phyloP scores from a whole-genome alignment of 1,139 yeast species.

The Taphrina communis region DNA sequence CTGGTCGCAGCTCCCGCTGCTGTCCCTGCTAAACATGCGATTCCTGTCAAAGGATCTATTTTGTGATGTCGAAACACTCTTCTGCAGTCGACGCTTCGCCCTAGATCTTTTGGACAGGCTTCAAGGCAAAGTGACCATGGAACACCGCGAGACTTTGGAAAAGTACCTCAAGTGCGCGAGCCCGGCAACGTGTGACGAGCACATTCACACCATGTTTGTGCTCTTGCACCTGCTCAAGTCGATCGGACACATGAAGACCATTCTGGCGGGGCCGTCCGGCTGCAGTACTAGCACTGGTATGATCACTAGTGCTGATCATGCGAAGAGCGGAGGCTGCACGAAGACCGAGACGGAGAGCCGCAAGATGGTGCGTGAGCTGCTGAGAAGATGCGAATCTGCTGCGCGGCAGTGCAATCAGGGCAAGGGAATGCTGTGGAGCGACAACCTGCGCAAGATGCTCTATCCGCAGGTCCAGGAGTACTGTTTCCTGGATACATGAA shows the following conservation, averaged over 20 bases:
- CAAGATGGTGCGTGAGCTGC: constrained; percentile 6
- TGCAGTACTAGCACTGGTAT: too few species aligned
- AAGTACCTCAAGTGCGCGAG: constrained; percentile 23
- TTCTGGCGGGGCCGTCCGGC: not conserved
- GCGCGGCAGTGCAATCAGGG: constrained; percentile 15
- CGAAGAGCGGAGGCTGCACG: not conserved
- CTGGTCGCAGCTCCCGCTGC: constrained; percentile 18
- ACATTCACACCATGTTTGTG: constrained; percentile 22
- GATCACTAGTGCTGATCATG: not conserved
- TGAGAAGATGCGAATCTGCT: constrained; percentile 9
- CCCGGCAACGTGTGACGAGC: constrained; percentile 8
- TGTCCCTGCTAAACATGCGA: constrained; percentile 10
- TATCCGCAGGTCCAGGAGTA: not conserved
- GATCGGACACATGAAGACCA: constrained; percentile 15
- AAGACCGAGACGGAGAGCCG: constrained; percentile 7
- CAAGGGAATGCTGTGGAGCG: constrained; percentile 14
- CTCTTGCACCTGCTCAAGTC: constrained; percentile 9
- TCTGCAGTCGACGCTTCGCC: not conserved
- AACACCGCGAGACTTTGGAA: constrained; percentile 12
- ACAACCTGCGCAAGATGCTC: constrained; percentile 17
- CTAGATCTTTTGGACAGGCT: not conserved
- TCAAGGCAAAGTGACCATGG: not conserved
- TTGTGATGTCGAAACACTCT: constrained; percentile 12
- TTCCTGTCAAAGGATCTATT: constrained; percentile 5
- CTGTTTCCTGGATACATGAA: constrained; percentile 10